These are phyloP conservation scores for Hericium alpestre DNA, from an alignment of 768 basidiomycete species.

Conservation along the genomic window DNA sequence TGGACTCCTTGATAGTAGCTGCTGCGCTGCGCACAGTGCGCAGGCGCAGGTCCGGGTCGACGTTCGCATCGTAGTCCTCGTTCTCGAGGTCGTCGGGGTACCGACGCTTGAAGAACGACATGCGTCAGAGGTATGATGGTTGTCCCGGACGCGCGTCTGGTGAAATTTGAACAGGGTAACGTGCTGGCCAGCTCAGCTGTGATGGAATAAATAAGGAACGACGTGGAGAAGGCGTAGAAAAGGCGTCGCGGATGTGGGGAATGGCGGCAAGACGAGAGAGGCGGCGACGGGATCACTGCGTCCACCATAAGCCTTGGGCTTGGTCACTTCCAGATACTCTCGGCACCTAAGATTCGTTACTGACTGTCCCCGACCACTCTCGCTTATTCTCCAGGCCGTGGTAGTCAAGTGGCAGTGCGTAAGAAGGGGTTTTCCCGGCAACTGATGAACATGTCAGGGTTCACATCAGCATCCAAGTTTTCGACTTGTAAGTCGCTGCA, in stretches of 20 bases:
- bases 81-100: constrained; percentile 27
- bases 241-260: neutral
- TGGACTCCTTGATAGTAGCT: constrained; percentile 80
- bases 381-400: too few relatives aligned
- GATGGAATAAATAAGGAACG: too few relatives aligned
- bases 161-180: too few relatives aligned
- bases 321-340: neutral
- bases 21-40: constrained; percentile 90
- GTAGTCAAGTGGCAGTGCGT: too few relatives aligned
- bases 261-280: neutral
- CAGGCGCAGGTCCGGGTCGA: constrained; percentile 80
- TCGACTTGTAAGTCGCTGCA: too few relatives aligned
- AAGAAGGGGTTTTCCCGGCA: too few relatives aligned
- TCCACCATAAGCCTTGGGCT: neutral
- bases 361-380: too few relatives aligned
- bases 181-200: too few relatives aligned
- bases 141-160: neutral
- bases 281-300: neutral
- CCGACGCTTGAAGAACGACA: neutral
- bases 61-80: constrained; percentile 53
- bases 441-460: too few relatives aligned
- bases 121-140: neutral
- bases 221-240: too few relatives aligned
- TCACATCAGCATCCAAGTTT: too few relatives aligned
- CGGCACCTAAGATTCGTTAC: too few relatives aligned